Evolutionary conservation across 176 grass and related monocot species (phyloP).

Genomic region (Cocos nucifera): DNA sequence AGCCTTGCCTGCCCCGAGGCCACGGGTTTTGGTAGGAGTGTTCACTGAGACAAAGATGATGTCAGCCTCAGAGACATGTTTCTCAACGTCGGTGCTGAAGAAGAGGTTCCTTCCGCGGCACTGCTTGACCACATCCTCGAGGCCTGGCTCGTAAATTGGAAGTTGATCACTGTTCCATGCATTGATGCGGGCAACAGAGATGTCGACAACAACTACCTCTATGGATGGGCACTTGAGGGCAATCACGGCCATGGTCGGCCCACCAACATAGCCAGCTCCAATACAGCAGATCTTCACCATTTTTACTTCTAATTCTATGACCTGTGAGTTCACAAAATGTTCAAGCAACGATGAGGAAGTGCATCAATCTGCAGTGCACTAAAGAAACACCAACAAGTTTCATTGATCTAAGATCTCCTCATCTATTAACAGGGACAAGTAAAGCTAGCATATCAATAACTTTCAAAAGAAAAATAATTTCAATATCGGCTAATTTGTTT

Average conservation of each 20-base stretch:
- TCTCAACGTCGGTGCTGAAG: slow-evolving; percentile 7
- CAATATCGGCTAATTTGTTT: no score
- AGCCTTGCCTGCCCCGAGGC: slow-evolving; percentile 7
- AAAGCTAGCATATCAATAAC: no score
- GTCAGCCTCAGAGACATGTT: not conserved
- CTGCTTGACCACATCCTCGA: not conserved
- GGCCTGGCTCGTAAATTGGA: slow-evolving; percentile 8
- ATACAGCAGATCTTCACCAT: slow-evolving; percentile 20
- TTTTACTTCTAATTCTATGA: not conserved
- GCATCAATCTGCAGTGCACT: not conserved
- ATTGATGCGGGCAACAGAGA: not conserved
- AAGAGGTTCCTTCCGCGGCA: slow-evolving; percentile 11
- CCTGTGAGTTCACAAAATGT: not conserved
- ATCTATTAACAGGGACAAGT: no score
- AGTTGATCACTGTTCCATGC: slow-evolving; percentile 10
- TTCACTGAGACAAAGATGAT: slow-evolving; percentile 12
- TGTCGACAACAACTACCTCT: slow-evolving; percentile 1
- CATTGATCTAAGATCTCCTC: no score
- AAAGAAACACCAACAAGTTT: no score
- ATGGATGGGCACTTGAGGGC: slow-evolving; percentile 8
- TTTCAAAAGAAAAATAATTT: no score
- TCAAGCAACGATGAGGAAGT: not conserved
- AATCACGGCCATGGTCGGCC: slow-evolving; percentile 12
- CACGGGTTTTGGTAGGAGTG: slow-evolving; percentile 4
- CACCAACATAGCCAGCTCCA: slow-evolving; percentile 9